Base-by-base conservation (phyloP, 306 rosid genomes). In the Vachellia collinsii region DNA sequence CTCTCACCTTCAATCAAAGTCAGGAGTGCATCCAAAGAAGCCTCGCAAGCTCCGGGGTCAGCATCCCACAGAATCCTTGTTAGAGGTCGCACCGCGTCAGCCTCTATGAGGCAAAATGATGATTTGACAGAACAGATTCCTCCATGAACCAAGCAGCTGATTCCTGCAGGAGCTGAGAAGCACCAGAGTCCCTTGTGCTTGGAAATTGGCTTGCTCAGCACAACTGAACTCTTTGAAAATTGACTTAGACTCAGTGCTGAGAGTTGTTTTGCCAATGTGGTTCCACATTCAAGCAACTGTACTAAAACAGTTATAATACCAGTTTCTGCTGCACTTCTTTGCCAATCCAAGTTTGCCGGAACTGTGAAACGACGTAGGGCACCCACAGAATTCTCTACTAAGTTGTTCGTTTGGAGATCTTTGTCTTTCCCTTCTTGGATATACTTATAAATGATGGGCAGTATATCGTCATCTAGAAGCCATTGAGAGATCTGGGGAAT, bases 41-140 rank as follows among this genome's bases (percentile, higher is more conserved):
- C 92, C 80, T 90, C 94, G 53, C 91, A 88, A 56, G 74, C 90
- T 63, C 77, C 86, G 39, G 83, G 86, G 85, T 94, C 89, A 11
- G 94, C 59, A 62, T 94, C 98, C 62, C 78, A 85, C 1, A 94
- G 95, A 80, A 70, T 86, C 72, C 85, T 87, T 74, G 94, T 86
- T 3, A 94, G 89, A 44, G 95, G 95, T 34, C 64, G 78, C 42
- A 94, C 87, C 38, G 95, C 97, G 53, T 83, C 85, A 50, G 95
- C 98, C 86, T 83, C 95, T 74, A 94, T 70, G n/a, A 94, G 97
- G 83, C 98, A 94, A 84, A 92, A 92, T 78, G 98, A 88, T 46
- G 92, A 88, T 51, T 78, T 77, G 29, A 84, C 78, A 17, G 87
- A 48, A 82, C 98, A 94, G 71, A 89, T 64, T 83, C 98, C 98